A percentile compares a stretch with the other conserved stretches of the same genome.
These are phyloP conservation scores for Yarrowia sp. DNA, from an alignment of 805 yeast species.

Conservation along the genomic window DNA sequence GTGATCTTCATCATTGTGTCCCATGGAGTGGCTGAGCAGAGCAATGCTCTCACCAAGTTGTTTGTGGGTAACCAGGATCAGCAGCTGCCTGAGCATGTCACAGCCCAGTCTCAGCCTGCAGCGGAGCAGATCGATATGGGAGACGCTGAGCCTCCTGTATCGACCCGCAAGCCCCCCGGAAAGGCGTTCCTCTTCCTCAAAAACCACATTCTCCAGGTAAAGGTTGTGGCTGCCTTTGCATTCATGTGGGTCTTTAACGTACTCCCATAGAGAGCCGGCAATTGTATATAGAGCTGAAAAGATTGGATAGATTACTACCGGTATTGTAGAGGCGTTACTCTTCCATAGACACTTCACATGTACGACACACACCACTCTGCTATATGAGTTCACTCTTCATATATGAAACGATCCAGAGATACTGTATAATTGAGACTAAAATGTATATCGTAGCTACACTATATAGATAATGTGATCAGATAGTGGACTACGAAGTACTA, in stretches of 20 bases:
- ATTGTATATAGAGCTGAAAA: conserved; percentile 23
- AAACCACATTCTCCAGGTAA: conserved; percentile 13
- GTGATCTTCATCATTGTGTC: conserved; percentile 24
- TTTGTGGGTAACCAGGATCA: conserved; percentile 29
- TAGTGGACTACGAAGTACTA: no score
- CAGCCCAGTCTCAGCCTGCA: background rate
- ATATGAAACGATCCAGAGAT: no score
- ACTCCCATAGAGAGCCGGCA: conserved; percentile 1
- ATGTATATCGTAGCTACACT: no score
- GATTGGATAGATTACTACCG: conserved; percentile 1
- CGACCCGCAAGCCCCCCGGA: conserved; percentile 16
- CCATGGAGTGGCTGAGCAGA: conserved; percentile 25
- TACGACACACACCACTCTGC: no score
- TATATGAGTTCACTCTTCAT: no score
- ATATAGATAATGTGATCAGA: no score
- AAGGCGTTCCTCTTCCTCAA: conserved; percentile 10
- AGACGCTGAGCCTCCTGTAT: conserved; percentile 5
- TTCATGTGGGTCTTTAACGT: conserved; percentile 26
- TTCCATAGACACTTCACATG: no score
- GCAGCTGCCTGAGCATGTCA: conserved; percentile 16
- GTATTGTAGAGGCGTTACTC: no score
- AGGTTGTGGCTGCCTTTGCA: conserved; percentile 10
- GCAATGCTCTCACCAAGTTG: conserved; percentile 1
- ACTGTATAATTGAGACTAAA: no score
- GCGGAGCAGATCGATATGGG: conserved; percentile 16